Evolutionary conservation across 2,329 filamentous ascomycete genomes (phyloP).

Genomic region (Arthrinium puccinioides): DNA sequence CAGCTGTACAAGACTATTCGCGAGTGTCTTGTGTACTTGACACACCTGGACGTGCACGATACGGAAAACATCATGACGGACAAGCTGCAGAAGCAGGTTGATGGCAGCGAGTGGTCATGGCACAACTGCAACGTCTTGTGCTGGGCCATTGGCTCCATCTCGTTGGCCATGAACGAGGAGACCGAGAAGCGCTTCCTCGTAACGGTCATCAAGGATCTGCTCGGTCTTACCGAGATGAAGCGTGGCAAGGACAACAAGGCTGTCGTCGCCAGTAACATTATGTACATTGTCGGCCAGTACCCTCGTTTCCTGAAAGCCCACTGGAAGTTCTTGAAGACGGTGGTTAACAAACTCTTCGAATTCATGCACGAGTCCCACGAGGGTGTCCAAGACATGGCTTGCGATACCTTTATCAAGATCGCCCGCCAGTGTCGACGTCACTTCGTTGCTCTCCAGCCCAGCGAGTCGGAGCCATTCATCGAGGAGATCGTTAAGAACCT

Average conservation of each 20-base stretch:
- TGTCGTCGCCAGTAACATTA: slow-evolving; percentile 97
- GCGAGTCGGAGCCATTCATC: slow-evolving; percentile 92
- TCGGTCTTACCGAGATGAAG: slow-evolving; percentile 98
- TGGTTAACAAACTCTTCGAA: slow-evolving; percentile 98
- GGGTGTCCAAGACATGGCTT: slow-evolving; percentile 99
- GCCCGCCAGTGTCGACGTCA: slow-evolving; percentile 96
- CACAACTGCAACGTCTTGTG: slow-evolving; percentile 99
- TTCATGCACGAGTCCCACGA: slow-evolving; percentile 99
- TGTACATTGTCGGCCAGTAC: slow-evolving; percentile 99
- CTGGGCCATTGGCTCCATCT: slow-evolving; percentile 99
- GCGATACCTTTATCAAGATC: slow-evolving; percentile 99
- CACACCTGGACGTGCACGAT: slow-evolving; percentile 93
- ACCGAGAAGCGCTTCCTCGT: slow-evolving; percentile 98
- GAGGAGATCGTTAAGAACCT: slow-evolving; percentile 97
- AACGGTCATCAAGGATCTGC: slow-evolving; percentile 95
- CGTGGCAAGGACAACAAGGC: slow-evolving; percentile 99
- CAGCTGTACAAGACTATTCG: slow-evolving; percentile 98
- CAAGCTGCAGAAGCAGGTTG: slow-evolving; percentile 90
- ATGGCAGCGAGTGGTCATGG: slow-evolving; percentile 97
- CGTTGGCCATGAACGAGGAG: slow-evolving; percentile 97
- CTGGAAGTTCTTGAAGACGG: slow-evolving; percentile 99
- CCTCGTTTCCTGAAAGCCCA: slow-evolving; percentile 97
- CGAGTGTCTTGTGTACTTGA: slow-evolving; percentile 94
- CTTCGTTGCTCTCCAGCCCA: slow-evolving; percentile 92
- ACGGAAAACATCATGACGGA: slow-evolving; percentile 99